Conservation (phyloP, 164 flowering plant genomes). For the Amborella trichopoda region DNA sequence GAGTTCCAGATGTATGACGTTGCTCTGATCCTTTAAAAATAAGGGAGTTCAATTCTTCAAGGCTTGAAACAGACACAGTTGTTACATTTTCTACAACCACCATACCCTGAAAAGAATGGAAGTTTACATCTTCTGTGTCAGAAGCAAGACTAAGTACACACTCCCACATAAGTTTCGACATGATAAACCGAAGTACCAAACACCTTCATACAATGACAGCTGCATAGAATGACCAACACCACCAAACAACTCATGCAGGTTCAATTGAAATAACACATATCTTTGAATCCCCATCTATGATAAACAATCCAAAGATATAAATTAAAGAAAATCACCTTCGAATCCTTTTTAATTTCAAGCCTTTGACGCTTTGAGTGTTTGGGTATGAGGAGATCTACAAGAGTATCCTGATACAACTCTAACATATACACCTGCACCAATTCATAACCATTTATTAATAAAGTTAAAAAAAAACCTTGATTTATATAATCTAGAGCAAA, state of each 20-base stretch:
- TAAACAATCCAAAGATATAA: no score
- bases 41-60: slow-evolving; percentile 56
- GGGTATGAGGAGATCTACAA: slow-evolving; percentile 79
- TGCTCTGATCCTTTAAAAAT: slow-evolving; percentile 74
- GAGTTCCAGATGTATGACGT: slow-evolving; percentile 84
- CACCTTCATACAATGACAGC: no score
- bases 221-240: background rate
- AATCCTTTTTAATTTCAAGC: slow-evolving; percentile 89
- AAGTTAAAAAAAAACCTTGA: slow-evolving; percentile 1
- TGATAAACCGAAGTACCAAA: no score
- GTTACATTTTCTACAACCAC: slow-evolving; percentile 89
- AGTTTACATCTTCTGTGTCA: background rate
- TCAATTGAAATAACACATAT: no score
- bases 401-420: slow-evolving; percentile 92
- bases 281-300: no score
- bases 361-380: slow-evolving; percentile 54
- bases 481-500: no score
- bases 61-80: slow-evolving; percentile 48
- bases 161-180: no score
- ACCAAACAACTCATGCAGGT: background rate
- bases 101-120: slow-evolving; percentile 54
- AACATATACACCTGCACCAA: slow-evolving; percentile 82
- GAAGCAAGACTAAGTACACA: background rate
- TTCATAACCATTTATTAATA: slow-evolving; percentile 1
- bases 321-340: slow-evolving; percentile 45